These are phyloP conservation scores for Phytophthora quininea DNA, from an alignment of 352 stramenopile species.

Conservation along the genomic window DNA sequence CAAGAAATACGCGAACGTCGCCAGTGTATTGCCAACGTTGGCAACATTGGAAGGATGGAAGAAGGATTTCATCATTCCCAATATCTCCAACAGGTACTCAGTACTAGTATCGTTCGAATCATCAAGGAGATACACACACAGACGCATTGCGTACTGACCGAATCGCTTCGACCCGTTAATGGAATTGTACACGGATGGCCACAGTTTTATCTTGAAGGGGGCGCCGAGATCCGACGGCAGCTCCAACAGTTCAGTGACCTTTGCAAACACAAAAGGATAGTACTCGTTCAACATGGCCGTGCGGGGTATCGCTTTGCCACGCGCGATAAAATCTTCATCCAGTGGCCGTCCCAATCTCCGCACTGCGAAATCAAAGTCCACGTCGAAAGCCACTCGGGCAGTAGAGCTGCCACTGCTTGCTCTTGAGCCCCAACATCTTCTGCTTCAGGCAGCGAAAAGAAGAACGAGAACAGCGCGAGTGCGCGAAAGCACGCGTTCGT, in stretches of 20 bases:
- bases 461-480: conserved; percentile 65
- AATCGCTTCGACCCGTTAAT: conserved; percentile 64
- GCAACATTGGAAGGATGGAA: conserved; percentile 79
- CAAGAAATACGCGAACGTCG: conserved; percentile 63
- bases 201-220: conserved; percentile 67
- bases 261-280: conserved; percentile 69
- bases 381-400: conserved; percentile 62
- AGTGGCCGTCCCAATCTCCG: conserved; percentile 72
- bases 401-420: conserved; percentile 25
- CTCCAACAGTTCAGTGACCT: conserved; percentile 64
- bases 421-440: conserved; percentile 12
- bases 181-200: conserved; percentile 51
- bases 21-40: conserved; percentile 59
- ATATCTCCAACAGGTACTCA: conserved; percentile 60
- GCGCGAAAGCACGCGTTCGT: conserved; percentile 66
- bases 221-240: conserved; percentile 71
- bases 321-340: conserved; percentile 77
- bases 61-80: conserved; percentile 66
- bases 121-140: conserved; percentile 60
- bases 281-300: conserved; percentile 36
- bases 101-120: conserved; percentile 33
- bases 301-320: conserved; percentile 53
- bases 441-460: conserved; percentile 35
- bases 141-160: conserved; percentile 56
- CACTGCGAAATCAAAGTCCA: conserved; percentile 63